Evolutionary conservation across 108 stramenopile genomes (phyloP).

Genomic region (Craspedostauros australis): DNA sequence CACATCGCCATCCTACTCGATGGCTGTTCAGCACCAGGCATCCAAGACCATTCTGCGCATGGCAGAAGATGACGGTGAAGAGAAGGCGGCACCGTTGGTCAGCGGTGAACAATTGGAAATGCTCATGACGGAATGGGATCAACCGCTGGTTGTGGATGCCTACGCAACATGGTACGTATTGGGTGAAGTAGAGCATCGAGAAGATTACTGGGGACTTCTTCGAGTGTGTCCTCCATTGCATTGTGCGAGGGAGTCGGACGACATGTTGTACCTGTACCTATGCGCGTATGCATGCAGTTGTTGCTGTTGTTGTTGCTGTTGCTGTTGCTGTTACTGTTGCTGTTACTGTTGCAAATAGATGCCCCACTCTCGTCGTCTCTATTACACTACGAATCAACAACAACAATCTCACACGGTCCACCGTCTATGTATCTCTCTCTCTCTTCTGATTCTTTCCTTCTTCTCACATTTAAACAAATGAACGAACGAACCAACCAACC

Average conservation of each 20-base stretch:
- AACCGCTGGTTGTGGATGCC: constrained; percentile 74
- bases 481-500: neutral
- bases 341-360: too few relatives aligned
- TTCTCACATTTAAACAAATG: neutral
- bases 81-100: constrained; percentile 35
- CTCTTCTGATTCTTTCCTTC: neutral
- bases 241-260: too few relatives aligned
- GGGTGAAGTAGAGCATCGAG: neutral
- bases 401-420: too few relatives aligned
- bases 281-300: too few relatives aligned
- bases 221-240: neutral
- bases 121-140: constrained; percentile 71
- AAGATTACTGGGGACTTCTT: neutral
- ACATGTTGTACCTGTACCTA: too few relatives aligned
- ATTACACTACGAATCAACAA: neutral
- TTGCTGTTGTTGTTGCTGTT: too few relatives aligned
- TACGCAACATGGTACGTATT: constrained; percentile 70
- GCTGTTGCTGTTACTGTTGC: too few relatives aligned
- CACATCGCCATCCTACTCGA: too few relatives aligned
- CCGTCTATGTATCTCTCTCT: neutral
- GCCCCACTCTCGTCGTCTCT: too few relatives aligned
- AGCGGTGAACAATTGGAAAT: constrained; percentile 73
- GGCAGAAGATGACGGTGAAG: too few relatives aligned
- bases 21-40: too few relatives aligned
- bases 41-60: too few relatives aligned